A percentile compares a stretch with the other conserved stretches of the same genome.
These are phyloP conservation scores for Sonneratia caseolaris DNA, from an alignment of 345 rosid species.

Conservation along the genomic window DNA sequence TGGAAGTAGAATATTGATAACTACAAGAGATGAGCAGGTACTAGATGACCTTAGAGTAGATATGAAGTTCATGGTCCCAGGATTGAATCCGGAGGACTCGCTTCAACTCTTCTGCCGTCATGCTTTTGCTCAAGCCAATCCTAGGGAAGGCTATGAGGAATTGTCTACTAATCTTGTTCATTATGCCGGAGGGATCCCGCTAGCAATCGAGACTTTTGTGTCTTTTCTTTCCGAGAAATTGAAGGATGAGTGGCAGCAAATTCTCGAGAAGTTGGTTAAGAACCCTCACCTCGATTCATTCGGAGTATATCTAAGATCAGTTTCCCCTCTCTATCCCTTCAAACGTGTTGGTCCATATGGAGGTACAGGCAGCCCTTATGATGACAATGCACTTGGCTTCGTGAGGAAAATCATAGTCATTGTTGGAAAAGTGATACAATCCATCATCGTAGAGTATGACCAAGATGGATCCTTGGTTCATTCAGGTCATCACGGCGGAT, in stretches of 20 bases:
- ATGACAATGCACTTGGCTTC: not conserved
- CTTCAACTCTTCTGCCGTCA: not conserved
- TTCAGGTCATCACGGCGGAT: not conserved
- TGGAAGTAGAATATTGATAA: not conserved
- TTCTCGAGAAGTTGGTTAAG: conserved; percentile 2
- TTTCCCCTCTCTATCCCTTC: not conserved
- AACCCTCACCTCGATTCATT: not conserved
- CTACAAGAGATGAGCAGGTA: not conserved
- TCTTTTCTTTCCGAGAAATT: not conserved
- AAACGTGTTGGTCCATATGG: not conserved
- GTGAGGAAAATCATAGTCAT: not conserved
- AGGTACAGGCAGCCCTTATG: not conserved
- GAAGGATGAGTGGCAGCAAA: not conserved
- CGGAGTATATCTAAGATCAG: not conserved
- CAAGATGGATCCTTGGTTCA: not conserved
- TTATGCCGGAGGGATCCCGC: not conserved
- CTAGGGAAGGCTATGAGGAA: not conserved
- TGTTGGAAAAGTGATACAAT: not conserved
- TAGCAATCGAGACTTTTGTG: not conserved
- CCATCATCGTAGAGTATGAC: conserved; percentile 1
- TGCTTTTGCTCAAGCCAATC: conserved; percentile 2
- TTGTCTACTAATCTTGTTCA: not conserved
- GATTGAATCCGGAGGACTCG: not conserved
- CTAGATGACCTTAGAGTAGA: not conserved
- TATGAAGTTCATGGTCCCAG: not conserved